phyloP scores from a whole-genome alignment of 2,329 filamentous ascomycete genomes.

The Colletotrichum sp. region DNA sequence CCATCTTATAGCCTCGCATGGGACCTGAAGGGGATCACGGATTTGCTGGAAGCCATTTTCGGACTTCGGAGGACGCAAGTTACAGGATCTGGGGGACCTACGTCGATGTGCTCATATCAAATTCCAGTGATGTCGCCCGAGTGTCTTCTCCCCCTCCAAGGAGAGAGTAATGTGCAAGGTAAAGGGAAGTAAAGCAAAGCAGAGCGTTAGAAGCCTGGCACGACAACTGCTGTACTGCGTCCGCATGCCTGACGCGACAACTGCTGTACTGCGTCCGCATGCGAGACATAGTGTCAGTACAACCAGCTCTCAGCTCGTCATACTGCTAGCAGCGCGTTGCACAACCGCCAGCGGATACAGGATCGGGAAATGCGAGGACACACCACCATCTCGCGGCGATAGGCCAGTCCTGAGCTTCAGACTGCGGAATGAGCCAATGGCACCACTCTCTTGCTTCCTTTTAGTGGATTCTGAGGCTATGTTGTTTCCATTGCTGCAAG shows the following conservation, averaged over 20 bases:
- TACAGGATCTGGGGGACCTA: not conserved
- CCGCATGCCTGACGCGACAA: too few species aligned
- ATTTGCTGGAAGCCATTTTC: not conserved
- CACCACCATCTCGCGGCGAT: slow-evolving; percentile 36
- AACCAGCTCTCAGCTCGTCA: slow-evolving; percentile 34
- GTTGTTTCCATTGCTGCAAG: too few species aligned
- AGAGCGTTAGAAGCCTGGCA: slow-evolving; percentile 31
- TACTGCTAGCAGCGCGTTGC: slow-evolving; percentile 50
- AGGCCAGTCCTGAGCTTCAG: not conserved
- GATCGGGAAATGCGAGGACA: slow-evolving; percentile 41
- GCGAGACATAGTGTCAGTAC: slow-evolving; percentile 33
- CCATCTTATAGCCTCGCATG: too few species aligned
- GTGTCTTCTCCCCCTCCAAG: not conserved
- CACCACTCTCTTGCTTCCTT: not conserved
- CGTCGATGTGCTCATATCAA: not conserved
- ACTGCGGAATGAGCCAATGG: not conserved
- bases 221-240: slow-evolving; percentile 40
- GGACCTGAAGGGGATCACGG: not conserved
- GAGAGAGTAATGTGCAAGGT: slow-evolving; percentile 23
- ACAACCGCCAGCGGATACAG: slow-evolving; percentile 44
- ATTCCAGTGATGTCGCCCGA: slow-evolving; percentile 3
- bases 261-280: too few species aligned
- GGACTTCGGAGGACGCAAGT: not conserved
- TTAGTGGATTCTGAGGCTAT: not conserved
- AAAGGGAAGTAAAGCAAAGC: slow-evolving; percentile 18